phyloP scores from a whole-genome alignment of 2,329 filamentous ascomycete species.

The Celoporthe dispersa region DNA sequence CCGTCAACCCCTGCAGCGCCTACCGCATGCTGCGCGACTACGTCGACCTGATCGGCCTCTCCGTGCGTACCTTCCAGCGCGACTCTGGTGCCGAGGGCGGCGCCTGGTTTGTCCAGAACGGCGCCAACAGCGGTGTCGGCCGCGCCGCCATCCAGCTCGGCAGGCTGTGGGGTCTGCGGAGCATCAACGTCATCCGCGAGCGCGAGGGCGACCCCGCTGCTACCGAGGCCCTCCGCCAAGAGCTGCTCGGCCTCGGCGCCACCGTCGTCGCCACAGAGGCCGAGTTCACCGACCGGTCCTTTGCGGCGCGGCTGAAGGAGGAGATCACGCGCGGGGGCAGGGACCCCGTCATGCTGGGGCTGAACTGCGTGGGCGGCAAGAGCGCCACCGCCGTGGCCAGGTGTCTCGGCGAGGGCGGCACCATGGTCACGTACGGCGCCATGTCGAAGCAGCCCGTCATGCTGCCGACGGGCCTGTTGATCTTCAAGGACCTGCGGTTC shows the following conservation, averaged over 20 bases:
- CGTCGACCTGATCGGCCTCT: constrained; percentile 52
- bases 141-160: constrained; percentile 89
- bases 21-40: constrained; percentile 93
- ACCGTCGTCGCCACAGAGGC: constrained; percentile 61
- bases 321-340: constrained; percentile 73
- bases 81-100: constrained; percentile 74
- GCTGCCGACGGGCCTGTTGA: constrained; percentile 81
- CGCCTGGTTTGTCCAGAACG: constrained; percentile 97
- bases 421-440: constrained; percentile 91
- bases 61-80: constrained; percentile 49
- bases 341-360: constrained; percentile 73
- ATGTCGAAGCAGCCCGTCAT: constrained; percentile 89
- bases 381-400: constrained; percentile 79
- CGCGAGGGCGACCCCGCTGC: constrained; percentile 63
- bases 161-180: constrained; percentile 83
- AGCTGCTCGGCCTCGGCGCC: constrained; percentile 59
- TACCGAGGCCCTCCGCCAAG: constrained; percentile 62
- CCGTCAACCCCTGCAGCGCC: constrained; percentile 91
- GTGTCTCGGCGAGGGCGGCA: constrained; percentile 68
- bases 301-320: constrained; percentile 59
- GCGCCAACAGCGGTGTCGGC: constrained; percentile 92
- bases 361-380: constrained; percentile 95
- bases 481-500: constrained; percentile 90
- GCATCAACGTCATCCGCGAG: constrained; percentile 85
- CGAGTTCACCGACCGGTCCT: constrained; percentile 61